Base-by-base conservation (phyloP, 148 eudicot genomes). In the Rhododendron griersonianum region DNA sequence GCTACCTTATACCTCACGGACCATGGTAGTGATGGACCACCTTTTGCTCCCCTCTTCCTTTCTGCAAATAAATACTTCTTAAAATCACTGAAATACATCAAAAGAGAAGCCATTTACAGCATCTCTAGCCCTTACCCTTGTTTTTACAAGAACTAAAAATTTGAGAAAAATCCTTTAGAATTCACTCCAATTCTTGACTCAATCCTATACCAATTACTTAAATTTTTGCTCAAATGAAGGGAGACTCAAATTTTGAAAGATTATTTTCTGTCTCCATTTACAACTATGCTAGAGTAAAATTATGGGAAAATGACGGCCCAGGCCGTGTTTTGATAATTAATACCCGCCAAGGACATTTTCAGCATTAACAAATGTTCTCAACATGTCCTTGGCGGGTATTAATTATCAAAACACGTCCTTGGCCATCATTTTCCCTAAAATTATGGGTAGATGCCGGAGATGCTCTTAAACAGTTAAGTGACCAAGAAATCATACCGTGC, bases 1-100 rank as follows among this genome's bases (percentile, higher is more conserved):
- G 98, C 98, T 85, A 95, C 95, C 89, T 95, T 95, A 85, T 98
- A 98, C 91, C 99, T 93, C 50, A 88, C 94, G 45, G 94, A 92
- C 98, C 67, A 98, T 51, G 96, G 91, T 88, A 98, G 96, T 48
- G 96, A 91, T 16, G 93, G 87, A 51, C 92, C 91, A 81, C 97
- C 96, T 88, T 90, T 95, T 9, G 50, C 88, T 23, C 95, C 94
- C 71, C 90, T 93, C 91, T 91, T 94, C 92, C 91, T 94, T 79
- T 90, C 98, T 97, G 93, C 83, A 90, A 67, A 89, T 51, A 75
- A 84, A 55, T 37, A 5, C 39, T 76, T 81, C 39, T 41, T 67
- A 85, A 85, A 78, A 71, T 86, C 77, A 77, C 61, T 77, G 74
- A 63, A 84, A 30, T 73, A 50, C 2, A 83, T 79, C 83, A 65